Percentiles rank a stretch among this genome's conserved stretches.
phyloP scores from a whole-genome alignment of 179 eudicot species.

The Monotropa hypopitys region DNA sequence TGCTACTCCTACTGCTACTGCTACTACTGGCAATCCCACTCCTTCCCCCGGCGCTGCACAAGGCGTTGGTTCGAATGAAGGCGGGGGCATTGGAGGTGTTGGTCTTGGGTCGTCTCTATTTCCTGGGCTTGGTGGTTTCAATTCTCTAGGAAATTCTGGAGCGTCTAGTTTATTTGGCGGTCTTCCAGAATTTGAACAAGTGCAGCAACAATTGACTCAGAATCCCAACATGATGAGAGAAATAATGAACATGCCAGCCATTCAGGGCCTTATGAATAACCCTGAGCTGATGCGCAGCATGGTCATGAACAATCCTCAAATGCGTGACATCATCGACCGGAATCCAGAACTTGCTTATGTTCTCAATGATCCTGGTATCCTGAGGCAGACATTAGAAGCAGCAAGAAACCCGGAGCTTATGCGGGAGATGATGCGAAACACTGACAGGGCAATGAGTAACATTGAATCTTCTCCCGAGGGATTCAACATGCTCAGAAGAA shows the following conservation, averaged over 20 bases:
- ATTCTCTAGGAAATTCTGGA: conserved; percentile 31
- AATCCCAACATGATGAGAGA: conserved; percentile 93
- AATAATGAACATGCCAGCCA: conserved; percentile 79
- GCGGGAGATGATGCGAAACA: conserved; percentile 99
- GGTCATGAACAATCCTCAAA: conserved; percentile 88
- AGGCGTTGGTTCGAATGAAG: conserved; percentile 30
- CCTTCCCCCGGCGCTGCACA: conserved; percentile 30
- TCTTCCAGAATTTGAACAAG: conserved; percentile 59
- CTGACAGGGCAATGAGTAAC: conserved; percentile 98
- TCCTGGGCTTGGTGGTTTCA: conserved; percentile 55
- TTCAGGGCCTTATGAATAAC: conserved; percentile 85
- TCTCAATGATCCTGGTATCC: conserved; percentile 88
- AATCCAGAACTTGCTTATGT: conserved; percentile 95
- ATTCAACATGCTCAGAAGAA: conserved; percentile 95
- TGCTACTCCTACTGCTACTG: no score
- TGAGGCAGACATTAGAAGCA: conserved; percentile 86
- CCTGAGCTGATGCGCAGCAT: conserved; percentile 77
- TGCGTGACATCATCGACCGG: conserved; percentile 83
- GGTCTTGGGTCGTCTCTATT: conserved; percentile 46
- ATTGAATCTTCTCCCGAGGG: conserved; percentile 99
- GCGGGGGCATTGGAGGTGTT: conserved; percentile 43
- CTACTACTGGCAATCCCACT: conserved; percentile 32
- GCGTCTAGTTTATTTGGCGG: conserved; percentile 40
- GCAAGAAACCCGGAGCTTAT: conserved; percentile 97
- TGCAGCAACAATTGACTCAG: conserved; percentile 71